Conservation (phyloP, 306 rosid genomes). For the Cyclanthera cordifolia region DNA sequence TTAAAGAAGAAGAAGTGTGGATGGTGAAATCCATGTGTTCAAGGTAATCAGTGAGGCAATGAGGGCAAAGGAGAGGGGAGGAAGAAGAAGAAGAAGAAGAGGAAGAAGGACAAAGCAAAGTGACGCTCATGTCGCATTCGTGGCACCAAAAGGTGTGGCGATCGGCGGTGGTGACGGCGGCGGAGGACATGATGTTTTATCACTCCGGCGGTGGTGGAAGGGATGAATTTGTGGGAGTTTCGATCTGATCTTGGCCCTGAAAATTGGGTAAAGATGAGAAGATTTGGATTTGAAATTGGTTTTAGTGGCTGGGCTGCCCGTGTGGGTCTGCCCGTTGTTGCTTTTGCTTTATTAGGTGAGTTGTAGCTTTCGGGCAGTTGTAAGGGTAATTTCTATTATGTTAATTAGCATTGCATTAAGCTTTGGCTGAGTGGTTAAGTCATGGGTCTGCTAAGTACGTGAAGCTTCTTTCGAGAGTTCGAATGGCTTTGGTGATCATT, state of each 20-base stretch:
- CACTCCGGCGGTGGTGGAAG: background rate
- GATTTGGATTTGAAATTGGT: too few relatives aligned
- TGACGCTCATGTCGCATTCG: slow-evolving; percentile 83
- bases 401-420: too few relatives aligned
- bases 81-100: slow-evolving; percentile 15
- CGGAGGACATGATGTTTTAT: slow-evolving; percentile 6
- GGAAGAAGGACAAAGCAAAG: slow-evolving; percentile 21
- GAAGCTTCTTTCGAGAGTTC: too few relatives aligned
- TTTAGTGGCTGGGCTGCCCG: too few relatives aligned
- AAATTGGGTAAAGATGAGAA: background rate
- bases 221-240: background rate
- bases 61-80: slow-evolving; percentile 42
- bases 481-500: too few relatives aligned
- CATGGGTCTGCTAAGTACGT: too few relatives aligned
- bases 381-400: too few relatives aligned
- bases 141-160: slow-evolving; percentile 79
- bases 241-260: background rate
- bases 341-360: too few relatives aligned
- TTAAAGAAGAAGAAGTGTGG: slow-evolving; percentile 20
- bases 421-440: too few relatives aligned
- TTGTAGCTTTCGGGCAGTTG: too few relatives aligned
- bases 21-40: slow-evolving; percentile 62
- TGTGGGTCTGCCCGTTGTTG: too few relatives aligned
- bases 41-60: slow-evolving; percentile 54
- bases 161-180: slow-evolving; percentile 12